Evolutionary conservation across 192 early-diverging fungal genomes (phyloP), one percentile per base, ranked within the genome.

Genomic region (Podila epigama): DNA sequence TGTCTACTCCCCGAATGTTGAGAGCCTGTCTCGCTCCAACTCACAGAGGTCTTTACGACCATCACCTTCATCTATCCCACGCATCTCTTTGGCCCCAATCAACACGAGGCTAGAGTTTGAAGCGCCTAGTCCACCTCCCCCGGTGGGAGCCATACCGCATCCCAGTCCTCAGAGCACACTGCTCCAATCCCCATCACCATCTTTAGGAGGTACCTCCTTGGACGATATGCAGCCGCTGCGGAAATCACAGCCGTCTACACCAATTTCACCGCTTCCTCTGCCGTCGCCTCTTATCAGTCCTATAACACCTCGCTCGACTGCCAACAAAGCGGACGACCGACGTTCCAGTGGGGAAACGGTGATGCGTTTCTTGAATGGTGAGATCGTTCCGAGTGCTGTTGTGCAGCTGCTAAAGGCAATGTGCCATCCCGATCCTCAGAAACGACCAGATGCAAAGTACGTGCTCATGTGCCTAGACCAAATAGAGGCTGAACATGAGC

Each of bases 331-430:
- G 51, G 69, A 71, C 9, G 77, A 71, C 9, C 66, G 31, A 0
- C 73, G 73, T 37, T 52, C 41, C 58, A 77, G 73, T 33, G 73
- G 65, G 11, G 67, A 70, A 58, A 51, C 53, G 9, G 58, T 79
- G 8, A 71, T 79, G 77, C 48, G 77, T 13, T 79, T 70, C 32
- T 61, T 79, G 52, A 79, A 79, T 22, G 77, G 77, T 18, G 77
- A 79, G 29, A 42, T 68, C 2, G 77, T 79, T 32, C 56, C 33
- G 39, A 40, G 27, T 7, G 40, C 70, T 12, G 60, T 71, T 2
- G 63, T 79, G 9, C 31, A 31, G 33, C 36, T 79, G 5, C 51
- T 79, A 13, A 79, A 79, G 52, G 77, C 65, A 1, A 79, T 79
- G 77, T 70, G 68, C 20, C 58, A 70, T 10, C 13, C 69, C 12